A percentile compares a stretch with the other conserved stretches of the same genome.
Evolutionary conservation across 129 eudicot genomes (phyloP).

Genomic region (Chrysanthemum lavandulifolium): DNA sequence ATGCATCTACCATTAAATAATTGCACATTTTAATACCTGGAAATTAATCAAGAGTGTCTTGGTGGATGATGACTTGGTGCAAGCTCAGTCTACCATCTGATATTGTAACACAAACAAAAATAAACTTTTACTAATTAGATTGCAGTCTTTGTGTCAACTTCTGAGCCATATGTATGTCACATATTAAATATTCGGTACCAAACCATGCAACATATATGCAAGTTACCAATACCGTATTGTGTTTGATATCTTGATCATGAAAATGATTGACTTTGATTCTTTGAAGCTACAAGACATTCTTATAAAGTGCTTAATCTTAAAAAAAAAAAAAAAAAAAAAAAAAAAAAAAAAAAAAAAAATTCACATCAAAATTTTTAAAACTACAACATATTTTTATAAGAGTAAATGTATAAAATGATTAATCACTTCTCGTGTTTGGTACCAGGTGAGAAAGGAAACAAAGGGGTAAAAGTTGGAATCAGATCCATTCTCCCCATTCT

Average conservation of each 20-base stretch:
- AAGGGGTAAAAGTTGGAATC: too few species aligned
- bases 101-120: conserved; percentile 7
- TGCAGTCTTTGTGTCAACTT: conserved; percentile 10
- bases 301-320: too few species aligned
- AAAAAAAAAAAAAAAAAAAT: too few species aligned
- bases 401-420: too few species aligned
- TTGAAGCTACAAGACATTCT: neutral
- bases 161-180: neutral
- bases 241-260: conserved; percentile 4
- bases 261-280: neutral
- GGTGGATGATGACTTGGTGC: conserved; percentile 24
- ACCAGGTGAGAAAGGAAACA: too few species aligned
- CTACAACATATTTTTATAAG: too few species aligned
- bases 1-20: conserved; percentile 22
- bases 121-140: neutral
- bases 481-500: too few species aligned
- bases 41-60: neutral
- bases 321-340: too few species aligned
- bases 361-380: too few species aligned
- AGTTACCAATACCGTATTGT: neutral
- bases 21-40: conserved; percentile 27
- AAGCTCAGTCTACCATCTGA: conserved; percentile 24
- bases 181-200: neutral
- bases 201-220: neutral
- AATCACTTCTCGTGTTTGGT: too few species aligned